Percentiles rank a stretch among this genome's conserved stretches.
Evolutionary conservation across 2,329 filamentous ascomycete genomes (phyloP).

Genomic region (Coniochaeta hoffmannii): DNA sequence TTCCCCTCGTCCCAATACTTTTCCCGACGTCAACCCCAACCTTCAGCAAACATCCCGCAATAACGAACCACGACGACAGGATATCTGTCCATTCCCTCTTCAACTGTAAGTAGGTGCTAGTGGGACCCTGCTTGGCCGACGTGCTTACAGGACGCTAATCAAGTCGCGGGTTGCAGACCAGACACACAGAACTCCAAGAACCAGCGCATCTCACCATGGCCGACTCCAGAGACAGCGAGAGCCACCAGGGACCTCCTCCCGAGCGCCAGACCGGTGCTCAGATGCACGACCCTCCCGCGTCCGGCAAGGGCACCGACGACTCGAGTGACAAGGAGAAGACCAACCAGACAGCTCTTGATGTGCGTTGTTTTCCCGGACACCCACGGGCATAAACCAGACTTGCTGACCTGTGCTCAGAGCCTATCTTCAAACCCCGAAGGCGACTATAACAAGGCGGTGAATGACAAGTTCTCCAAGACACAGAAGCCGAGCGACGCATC

Average conservation of each 20-base stretch:
- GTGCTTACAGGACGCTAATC: neutral
- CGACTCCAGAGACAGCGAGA: slow-evolving; percentile 39
- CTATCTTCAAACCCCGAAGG: slow-evolving; percentile 2
- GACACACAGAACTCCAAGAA: neutral
- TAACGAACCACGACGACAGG: neutral
- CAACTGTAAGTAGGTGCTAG: neutral
- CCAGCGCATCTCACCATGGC: slow-evolving; percentile 45
- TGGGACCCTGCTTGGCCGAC: neutral
- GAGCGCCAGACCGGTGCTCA: slow-evolving; percentile 61
- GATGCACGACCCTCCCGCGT: slow-evolving; percentile 48
- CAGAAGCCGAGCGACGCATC: neutral
- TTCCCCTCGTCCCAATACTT: neutral
- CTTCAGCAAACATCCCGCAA: neutral
- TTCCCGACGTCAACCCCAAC: neutral
- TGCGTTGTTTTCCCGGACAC: slow-evolving; percentile 25
- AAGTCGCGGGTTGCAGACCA: neutral
- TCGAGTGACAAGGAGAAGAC: slow-evolving; percentile 44
- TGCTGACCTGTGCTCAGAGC: neutral
- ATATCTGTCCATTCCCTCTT: neutral
- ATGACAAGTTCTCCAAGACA: slow-evolving; percentile 3
- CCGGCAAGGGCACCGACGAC: slow-evolving; percentile 50
- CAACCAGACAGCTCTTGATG: slow-evolving; percentile 44
- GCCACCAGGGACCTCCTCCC: slow-evolving; percentile 72
- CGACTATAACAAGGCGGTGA: neutral
- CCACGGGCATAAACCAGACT: neutral